A percentile compares a stretch with the other conserved stretches of the same genome.
Evolutionary conservation across 192 early-diverging fungal species (phyloP).

Genomic region (Globomyces pollinis-pini): DNA sequence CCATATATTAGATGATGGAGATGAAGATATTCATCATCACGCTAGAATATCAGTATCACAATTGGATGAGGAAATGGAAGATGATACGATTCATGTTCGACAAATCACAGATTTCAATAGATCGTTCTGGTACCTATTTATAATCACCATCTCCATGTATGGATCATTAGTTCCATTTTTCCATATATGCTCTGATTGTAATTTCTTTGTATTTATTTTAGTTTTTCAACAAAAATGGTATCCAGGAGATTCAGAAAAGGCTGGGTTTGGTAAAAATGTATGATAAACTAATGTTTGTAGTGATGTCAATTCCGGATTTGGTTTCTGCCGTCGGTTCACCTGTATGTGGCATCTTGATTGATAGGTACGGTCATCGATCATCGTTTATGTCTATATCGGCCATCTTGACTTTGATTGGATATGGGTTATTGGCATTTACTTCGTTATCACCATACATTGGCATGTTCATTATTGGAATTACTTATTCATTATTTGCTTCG

Average conservation of each 20-base stretch:
- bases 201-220: constrained; percentile 17
- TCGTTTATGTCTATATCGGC: constrained; percentile 38
- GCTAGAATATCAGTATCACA: too few species aligned
- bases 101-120: constrained; percentile 24
- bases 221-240: constrained; percentile 62
- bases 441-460: constrained; percentile 27
- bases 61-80: too few species aligned
- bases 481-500: constrained; percentile 48
- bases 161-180: constrained; percentile 51
- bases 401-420: constrained; percentile 35
- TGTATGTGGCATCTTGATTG: constrained; percentile 45
- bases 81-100: constrained; percentile 32
- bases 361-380: constrained; percentile 42
- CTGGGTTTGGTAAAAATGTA: constrained; percentile 41
- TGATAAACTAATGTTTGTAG: constrained; percentile 12
- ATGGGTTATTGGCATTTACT: constrained; percentile 41
- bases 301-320: constrained; percentile 58
- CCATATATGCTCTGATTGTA: constrained; percentile 55
- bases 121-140: constrained; percentile 47
- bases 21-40: too few species aligned
- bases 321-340: constrained; percentile 54
- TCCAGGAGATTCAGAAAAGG: constrained; percentile 34
- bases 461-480: constrained; percentile 48
- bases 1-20: too few species aligned
- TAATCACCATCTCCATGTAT: constrained; percentile 40